These are phyloP conservation scores for Neofusicoccum umdonicola DNA, from an alignment of 2,329 filamentous ascomycete genomes.

Conservation along the genomic window DNA sequence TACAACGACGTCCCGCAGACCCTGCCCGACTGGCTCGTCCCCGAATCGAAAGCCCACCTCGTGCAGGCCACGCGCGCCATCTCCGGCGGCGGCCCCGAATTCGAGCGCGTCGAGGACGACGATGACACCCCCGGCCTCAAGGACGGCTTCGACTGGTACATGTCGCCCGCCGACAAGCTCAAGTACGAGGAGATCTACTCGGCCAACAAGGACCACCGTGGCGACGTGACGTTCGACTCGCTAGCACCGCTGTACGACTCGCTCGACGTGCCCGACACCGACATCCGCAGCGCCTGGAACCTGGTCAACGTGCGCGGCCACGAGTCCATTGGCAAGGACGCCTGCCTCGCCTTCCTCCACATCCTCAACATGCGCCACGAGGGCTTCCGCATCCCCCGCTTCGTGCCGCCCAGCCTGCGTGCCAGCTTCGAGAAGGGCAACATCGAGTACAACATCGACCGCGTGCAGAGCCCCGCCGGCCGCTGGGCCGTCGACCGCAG, in stretches of 20 bases:
- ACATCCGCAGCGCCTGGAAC: constrained; percentile 93
- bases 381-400: constrained; percentile 88
- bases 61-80: constrained; percentile 51
- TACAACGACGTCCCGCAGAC: constrained; percentile 74
- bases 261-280: constrained; percentile 69
- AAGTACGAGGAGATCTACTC: constrained; percentile 99
- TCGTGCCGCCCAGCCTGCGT: constrained; percentile 85
- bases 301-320: constrained; percentile 88
- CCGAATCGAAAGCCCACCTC: constrained; percentile 64
- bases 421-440: constrained; percentile 91
- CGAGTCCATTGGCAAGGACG: constrained; percentile 87
- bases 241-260: constrained; percentile 83
- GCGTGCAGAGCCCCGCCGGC: constrained; percentile 62
- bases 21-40: constrained; percentile 94
- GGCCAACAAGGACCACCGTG: constrained; percentile 82
- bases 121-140: constrained; percentile 81
- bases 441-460: constrained; percentile 93
- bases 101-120: constrained; percentile 76
- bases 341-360: constrained; percentile 89
- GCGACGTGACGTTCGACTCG: constrained; percentile 70
- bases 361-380: constrained; percentile 96
- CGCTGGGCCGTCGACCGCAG: constrained; percentile 78
- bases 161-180: constrained; percentile 83
- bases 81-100: constrained; percentile 73
- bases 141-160: constrained; percentile 99